A percentile compares a stretch with the other conserved stretches of the same genome.
phyloP scores from a whole-genome alignment of 2,329 filamentous ascomycete genomes.

The Coniochaeta pulveracea region DNA sequence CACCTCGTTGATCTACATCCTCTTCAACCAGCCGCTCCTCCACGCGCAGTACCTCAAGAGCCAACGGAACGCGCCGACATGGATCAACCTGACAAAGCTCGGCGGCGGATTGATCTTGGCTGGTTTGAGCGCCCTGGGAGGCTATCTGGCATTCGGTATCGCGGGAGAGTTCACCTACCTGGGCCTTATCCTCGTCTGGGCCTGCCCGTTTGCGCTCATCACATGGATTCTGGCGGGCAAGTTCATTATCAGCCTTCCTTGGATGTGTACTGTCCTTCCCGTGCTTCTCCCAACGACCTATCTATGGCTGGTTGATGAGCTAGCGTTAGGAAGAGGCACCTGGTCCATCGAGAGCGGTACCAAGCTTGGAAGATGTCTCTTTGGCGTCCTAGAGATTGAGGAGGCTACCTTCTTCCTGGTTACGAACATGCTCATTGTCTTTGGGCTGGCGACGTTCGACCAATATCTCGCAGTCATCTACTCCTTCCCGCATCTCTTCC shows the following conservation, averaged over 20 bases:
- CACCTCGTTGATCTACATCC: constrained; percentile 55
- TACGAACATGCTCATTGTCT: constrained; percentile 59
- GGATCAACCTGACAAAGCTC: constrained; percentile 19
- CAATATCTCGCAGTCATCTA: constrained; percentile 55
- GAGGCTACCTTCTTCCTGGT: constrained; percentile 64
- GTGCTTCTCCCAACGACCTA: constrained; percentile 56
- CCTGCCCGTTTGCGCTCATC: constrained; percentile 51
- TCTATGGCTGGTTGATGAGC: constrained; percentile 61
- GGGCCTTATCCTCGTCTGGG: constrained; percentile 60
- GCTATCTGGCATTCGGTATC: constrained; percentile 26
- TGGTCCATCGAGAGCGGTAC: constrained; percentile 61
- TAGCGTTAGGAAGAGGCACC: constrained; percentile 55
- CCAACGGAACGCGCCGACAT: constrained; percentile 14
- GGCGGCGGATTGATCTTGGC: constrained; percentile 38
- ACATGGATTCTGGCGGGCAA: constrained; percentile 53
- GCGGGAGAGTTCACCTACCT: constrained; percentile 49
- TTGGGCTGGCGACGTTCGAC: constrained; percentile 58
- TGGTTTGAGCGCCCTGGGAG: constrained; percentile 29
- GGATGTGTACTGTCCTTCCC: constrained; percentile 43
- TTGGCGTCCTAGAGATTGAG: constrained; percentile 58
- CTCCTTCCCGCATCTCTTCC: constrained; percentile 48
- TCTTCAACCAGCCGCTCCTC: constrained; percentile 54
- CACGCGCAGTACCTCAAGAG: constrained; percentile 29
- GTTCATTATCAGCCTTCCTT: constrained; percentile 50
- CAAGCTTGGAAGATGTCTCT: constrained; percentile 52